Base-by-base conservation (phyloP, 106 monocot species). In the Cymbidium sinense region DNA sequence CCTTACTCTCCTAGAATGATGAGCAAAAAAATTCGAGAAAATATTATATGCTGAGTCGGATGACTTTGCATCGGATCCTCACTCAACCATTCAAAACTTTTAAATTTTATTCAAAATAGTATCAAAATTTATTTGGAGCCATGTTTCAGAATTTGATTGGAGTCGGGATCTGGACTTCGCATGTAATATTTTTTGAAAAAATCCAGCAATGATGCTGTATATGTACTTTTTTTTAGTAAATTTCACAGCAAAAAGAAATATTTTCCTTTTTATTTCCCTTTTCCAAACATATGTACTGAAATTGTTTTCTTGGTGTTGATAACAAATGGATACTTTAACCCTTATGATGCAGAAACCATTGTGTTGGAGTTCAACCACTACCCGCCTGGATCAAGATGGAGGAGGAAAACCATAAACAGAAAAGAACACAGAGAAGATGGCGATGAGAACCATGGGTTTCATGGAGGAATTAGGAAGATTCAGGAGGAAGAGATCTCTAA, bases 281-380 rank as follows among this genome's bases (percentile, higher is more conserved):
- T 58, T 1, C 1, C 15, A 1, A 4, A 25, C 7, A 58, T n/a
- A 23, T 58, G 6, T n/a, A 25, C 58, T 58, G 23, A n/a, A 21
- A 58, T 23, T 23, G 23, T 41, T 20, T 52, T 52, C 20, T 52
- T 52, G 13, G 51, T 52, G 3, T 52, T 41, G 41, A 41, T 41
- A 41, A 41, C 41, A n/a, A 41, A 41, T 41, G 41, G 41, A 41
- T 41, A 41, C 17, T 52, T 52, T 18, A 52, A 52, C 51, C 0
- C 13, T 52, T 52, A 62, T 21, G 31, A 62, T 41, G 55, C 82
- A 86, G 83, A 77, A n/a, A 83, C 55, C 17, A 50, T 86, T 7
- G 37, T 86, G 8, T 73, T 86, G 37, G 86, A 86, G 75, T 86
- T 86, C 80, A 86, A 80, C 10, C 86, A 86, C 20, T 86, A 83